phyloP scores from a whole-genome alignment of 306 rosid genomes.

The Fragaria iinumae region DNA sequence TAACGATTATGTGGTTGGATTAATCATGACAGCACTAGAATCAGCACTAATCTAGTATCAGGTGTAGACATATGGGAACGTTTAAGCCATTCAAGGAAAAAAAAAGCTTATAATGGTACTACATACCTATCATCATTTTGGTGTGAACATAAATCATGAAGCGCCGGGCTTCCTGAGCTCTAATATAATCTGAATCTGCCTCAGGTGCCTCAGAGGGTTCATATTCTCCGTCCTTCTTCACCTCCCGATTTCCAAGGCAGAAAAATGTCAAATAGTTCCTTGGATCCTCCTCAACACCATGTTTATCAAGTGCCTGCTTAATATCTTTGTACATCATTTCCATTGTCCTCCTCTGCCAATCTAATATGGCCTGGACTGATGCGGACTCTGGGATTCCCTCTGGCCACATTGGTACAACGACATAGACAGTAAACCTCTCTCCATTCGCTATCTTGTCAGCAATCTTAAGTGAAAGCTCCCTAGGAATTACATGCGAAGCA shows the following conservation, averaged over 20 bases:
- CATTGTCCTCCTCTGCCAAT: slow-evolving; percentile 58
- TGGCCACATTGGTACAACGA: slow-evolving; percentile 54
- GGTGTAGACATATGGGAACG: not conserved
- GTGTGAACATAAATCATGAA: slow-evolving; percentile 53
- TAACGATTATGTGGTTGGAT: not conserved
- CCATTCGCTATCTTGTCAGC: slow-evolving; percentile 41
- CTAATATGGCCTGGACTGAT: slow-evolving; percentile 51
- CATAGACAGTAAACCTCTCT: slow-evolving; percentile 47
- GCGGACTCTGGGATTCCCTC: slow-evolving; percentile 49
- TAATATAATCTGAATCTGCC: slow-evolving; percentile 32
- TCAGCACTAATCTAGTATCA: not conserved
- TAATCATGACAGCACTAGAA: not conserved
- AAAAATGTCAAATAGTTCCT: slow-evolving; percentile 47
- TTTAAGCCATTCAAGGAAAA: not conserved
- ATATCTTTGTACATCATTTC: slow-evolving; percentile 48
- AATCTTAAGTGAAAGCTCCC: slow-evolving; percentile 50
- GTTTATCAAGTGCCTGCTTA: slow-evolving; percentile 22
- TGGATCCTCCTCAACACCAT: slow-evolving; percentile 43
- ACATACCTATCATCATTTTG: slow-evolving; percentile 56
- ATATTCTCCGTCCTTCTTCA: slow-evolving; percentile 42
- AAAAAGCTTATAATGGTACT: not conserved
- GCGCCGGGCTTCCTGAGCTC: slow-evolving; percentile 44
- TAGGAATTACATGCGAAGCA: slow-evolving; percentile 49
- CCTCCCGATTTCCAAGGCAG: slow-evolving; percentile 52
- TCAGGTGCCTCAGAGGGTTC: slow-evolving; percentile 42